Conservation (phyloP, 192 early-diverging fungal genomes). For the Coemansia sp. region DNA sequence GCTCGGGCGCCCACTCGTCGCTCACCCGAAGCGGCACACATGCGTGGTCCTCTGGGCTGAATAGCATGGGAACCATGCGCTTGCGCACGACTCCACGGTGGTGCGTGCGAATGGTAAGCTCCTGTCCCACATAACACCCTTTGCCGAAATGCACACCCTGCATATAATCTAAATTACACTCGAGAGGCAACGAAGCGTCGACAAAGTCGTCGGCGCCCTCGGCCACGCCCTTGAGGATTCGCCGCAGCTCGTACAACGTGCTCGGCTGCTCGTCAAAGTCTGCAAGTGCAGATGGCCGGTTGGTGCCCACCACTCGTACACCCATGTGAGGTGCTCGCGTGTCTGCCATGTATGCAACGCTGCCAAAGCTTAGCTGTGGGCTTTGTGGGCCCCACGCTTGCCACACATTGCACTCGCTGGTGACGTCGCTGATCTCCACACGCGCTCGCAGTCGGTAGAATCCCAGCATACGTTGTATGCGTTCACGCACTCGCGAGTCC, state of each 20-base stretch:
- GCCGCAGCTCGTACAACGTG: conserved; percentile 65
- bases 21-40: conserved; percentile 16
- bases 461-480: conserved; percentile 65
- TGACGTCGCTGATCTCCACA: conserved; percentile 67
- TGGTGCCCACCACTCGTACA: conserved; percentile 51
- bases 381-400: conserved; percentile 71
- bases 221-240: conserved; percentile 82
- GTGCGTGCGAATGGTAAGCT: conserved; percentile 95
- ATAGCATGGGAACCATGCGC: conserved; percentile 77
- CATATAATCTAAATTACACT: conserved; percentile 92
- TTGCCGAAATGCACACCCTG: conserved; percentile 94
- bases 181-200: conserved; percentile 76
- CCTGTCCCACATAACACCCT: conserved; percentile 98
- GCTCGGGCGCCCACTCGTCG: conserved; percentile 4
- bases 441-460: conserved; percentile 80
- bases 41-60: conserved; percentile 12
- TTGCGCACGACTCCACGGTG: conserved; percentile 93
- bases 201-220: conserved; percentile 86
- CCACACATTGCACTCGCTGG: conserved; percentile 64
- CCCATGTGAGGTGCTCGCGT: conserved; percentile 49
- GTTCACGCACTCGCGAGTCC: conserved; percentile 56
- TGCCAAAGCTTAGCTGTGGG: not conserved
- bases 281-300: no score
- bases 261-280: conserved; percentile 7
- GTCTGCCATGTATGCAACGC: no score